Conservation (phyloP, 768 basidiomycete genomes). For the Gelatoporia subvermispora region DNA sequence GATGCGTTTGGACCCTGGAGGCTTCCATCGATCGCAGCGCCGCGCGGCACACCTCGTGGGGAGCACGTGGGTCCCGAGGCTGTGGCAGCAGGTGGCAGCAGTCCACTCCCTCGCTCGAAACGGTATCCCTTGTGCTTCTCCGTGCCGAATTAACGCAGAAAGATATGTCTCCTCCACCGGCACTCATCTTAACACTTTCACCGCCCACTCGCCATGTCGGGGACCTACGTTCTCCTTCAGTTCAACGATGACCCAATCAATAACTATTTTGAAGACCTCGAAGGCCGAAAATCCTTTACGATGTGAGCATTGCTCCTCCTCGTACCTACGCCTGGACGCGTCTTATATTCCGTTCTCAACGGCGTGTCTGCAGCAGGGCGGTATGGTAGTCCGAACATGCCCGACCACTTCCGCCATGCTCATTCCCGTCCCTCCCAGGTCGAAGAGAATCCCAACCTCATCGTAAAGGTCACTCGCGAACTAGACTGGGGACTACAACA, state of each 20-base stretch:
- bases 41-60: conserved; percentile 19
- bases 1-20: conserved; percentile 1
- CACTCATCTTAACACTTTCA: conserved; percentile 10
- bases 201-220: conserved; percentile 27
- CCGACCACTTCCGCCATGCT: neutral
- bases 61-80: conserved; percentile 13
- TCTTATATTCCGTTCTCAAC: conserved; percentile 4
- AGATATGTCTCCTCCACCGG: neutral
- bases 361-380: conserved; percentile 9
- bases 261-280: conserved; percentile 57
- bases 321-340: neutral
- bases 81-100: neutral
- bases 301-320: conserved; percentile 41
- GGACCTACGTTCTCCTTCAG: conserved; percentile 51
- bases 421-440: conserved; percentile 31
- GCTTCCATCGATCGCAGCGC: conserved; percentile 1
- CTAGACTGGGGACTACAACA: conserved; percentile 62
- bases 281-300: conserved; percentile 61
- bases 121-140: conserved; percentile 13
- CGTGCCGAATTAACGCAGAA: neutral
- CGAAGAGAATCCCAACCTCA: conserved; percentile 51
- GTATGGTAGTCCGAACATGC: conserved; percentile 1
- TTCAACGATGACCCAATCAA: conserved; percentile 61
- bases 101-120: neutral
- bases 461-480: conserved; percentile 64